Percentiles rank a stretch among this genome's conserved stretches.
phyloP scores from a whole-genome alignment of 2,329 filamentous ascomycete species.

The Claviceps capensis region DNA sequence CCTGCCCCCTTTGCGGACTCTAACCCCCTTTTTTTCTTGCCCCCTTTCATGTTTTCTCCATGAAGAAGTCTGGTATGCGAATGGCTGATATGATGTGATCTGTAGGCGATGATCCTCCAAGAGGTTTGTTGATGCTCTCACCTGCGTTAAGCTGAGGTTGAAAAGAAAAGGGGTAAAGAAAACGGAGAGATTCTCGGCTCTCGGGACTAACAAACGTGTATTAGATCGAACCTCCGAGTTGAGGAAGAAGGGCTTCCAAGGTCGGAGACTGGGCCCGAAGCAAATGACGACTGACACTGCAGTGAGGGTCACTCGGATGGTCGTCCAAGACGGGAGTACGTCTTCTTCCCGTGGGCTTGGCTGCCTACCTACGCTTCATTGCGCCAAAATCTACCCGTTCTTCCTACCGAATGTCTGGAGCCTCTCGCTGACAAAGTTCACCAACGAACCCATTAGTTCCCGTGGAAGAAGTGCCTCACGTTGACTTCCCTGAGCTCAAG shows the following conservation, averaged over 20 bases:
- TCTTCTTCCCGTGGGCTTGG: constrained; percentile 2
- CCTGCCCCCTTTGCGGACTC: not conserved
- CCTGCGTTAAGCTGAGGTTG: not conserved
- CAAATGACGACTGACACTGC: constrained; percentile 99
- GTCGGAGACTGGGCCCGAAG: constrained; percentile 74
- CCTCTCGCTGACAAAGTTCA: no score
- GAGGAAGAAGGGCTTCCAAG: constrained; percentile 81
- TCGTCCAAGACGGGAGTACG: constrained; percentile 71
- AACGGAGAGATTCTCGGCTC: not conserved
- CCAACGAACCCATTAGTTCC: constrained; percentile 38
- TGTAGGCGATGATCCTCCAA: constrained; percentile 78
- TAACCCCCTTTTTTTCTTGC: not conserved
- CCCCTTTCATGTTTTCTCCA: not conserved
- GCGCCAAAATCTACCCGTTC: no score
- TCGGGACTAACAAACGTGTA: not conserved
- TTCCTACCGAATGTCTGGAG: no score
- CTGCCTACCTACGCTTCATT: no score
- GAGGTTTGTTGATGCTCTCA: constrained; percentile 46
- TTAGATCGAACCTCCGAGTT: constrained; percentile 90
- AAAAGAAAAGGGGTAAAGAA: not conserved
- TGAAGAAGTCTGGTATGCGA: no score
- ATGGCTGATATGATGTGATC: constrained; percentile 5
- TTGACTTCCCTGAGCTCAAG: constrained; percentile 80
- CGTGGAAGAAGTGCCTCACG: constrained; percentile 64
- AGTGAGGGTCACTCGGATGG: constrained; percentile 80